Evolutionary conservation across 2,329 filamentous ascomycete genomes (phyloP), one percentile per base, ranked within the genome.

Genomic region (Myotisia sp.): DNA sequence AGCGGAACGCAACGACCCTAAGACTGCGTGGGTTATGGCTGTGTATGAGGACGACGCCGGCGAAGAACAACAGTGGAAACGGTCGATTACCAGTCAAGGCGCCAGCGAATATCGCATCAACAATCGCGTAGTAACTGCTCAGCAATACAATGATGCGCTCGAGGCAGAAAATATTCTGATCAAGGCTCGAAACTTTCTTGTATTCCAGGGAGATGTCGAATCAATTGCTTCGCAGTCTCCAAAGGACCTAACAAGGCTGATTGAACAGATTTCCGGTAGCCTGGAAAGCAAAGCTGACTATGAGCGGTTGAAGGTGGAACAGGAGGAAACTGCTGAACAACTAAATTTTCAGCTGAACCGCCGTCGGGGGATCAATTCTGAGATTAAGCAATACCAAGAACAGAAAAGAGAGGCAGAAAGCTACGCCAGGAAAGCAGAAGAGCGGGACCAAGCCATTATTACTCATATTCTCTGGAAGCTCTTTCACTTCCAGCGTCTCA

Each of bases 151-250:
- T 54, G 79, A 87, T 38, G 77, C 83, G 2, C 69, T 98, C 9
- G 90, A 98, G 56, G 67, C 75, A 13, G 87, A 98, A 56, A 94
- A 94, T 50, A 98, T 98, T 45, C 64, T 98, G 40, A 95, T 98
- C 65, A 95, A 93, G 58, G 90, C 90, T 21, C 75, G 90, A 44
- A 98, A 98, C 54, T 98, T 98, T 55, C 71, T 98, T 4, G 90
- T 98, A 22, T 98, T 98, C 55, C 90, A 98, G 58, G 92, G 90
- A 44, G 90, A 98, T 53, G 87, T 98, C 12, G 90, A 98, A 57
- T 82, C 85, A 16, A 94, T 98, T 50, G 92, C 90, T 2, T 85
- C 85, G 5, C 90, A 95, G 54, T 92, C 85, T 1, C 85, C 90
- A 0, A 86, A 85, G 47, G 90, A 95, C 50, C 71, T 98, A 24